Percentiles rank a stretch among this genome's conserved stretches.
These are phyloP conservation scores for Potentilla sterilis DNA, from an alignment of 306 rosid species.

Conservation along the genomic window DNA sequence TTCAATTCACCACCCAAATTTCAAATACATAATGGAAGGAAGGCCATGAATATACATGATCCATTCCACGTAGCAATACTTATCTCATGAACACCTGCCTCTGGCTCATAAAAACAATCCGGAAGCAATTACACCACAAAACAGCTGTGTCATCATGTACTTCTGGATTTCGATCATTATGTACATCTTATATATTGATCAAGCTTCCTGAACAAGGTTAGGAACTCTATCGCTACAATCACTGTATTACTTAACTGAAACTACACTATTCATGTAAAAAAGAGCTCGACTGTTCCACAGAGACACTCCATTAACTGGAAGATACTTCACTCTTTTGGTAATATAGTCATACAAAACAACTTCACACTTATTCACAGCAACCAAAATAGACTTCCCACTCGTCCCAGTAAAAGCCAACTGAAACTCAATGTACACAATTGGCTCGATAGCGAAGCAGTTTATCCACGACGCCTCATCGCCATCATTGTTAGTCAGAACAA, in stretches of 20 bases:
- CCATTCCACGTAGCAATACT: too few species aligned
- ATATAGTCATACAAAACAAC: neutral
- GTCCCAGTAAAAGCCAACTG: neutral
- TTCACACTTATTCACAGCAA: neutral
- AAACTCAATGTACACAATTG: neutral
- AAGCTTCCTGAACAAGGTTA: neutral
- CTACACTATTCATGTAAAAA: neutral
- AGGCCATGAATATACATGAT: too few species aligned
- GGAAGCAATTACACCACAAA: too few species aligned
- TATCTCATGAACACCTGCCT: too few species aligned
- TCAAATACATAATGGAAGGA: too few species aligned
- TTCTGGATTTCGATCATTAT: neutral
- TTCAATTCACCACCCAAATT: too few species aligned
- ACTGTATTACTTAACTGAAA: neutral
- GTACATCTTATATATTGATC: neutral
- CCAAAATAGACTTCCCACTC: neutral
- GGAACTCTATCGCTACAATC: neutral
- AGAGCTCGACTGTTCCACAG: too few species aligned
- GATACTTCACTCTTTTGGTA: neutral
- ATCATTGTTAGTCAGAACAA: neutral
- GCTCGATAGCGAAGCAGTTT: neutral
- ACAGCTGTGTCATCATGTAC: too few species aligned
- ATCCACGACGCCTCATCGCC: slow-evolving; percentile 10
- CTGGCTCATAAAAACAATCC: too few species aligned
- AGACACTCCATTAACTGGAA: neutral